Conservation (phyloP, 2,329 filamentous ascomycete genomes). For the Falciphora oryzae region DNA sequence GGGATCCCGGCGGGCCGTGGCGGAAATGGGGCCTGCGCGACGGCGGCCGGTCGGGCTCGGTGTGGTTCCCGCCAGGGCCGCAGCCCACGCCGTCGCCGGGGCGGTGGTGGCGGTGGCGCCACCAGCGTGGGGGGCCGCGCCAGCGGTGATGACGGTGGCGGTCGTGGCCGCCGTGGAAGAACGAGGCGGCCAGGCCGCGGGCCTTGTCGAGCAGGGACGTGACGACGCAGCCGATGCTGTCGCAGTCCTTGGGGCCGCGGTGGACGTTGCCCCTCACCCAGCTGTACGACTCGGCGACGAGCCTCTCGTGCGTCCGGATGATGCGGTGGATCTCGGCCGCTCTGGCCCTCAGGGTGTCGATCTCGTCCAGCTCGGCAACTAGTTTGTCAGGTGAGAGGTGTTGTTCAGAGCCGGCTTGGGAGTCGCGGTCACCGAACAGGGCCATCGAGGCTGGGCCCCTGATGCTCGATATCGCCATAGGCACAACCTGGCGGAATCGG, state of each 20-base stretch:
- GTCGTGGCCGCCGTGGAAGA: conserved; percentile 19
- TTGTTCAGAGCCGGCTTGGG: conserved; percentile 11
- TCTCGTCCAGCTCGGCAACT: conserved; percentile 37
- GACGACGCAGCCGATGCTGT: conserved; percentile 37
- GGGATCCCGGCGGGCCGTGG: conserved; percentile 10
- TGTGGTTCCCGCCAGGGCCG: conserved; percentile 18
- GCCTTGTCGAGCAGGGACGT: conserved; percentile 33
- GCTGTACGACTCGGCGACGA: conserved; percentile 30
- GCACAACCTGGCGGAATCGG: conserved; percentile 40
- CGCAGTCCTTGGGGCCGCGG: conserved; percentile 27
- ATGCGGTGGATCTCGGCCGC: conserved; percentile 34
- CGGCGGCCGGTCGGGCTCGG: conserved; percentile 17
- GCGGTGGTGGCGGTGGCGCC: conserved; percentile 3
- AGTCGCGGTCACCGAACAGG: conserved; percentile 17
- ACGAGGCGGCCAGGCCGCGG: conserved; percentile 27
- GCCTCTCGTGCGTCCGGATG: conserved; percentile 36
- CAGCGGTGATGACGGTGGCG: conserved; percentile 17
- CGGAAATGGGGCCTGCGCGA: conserved; percentile 16
- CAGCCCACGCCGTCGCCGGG: too few relatives aligned
- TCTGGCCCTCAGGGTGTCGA: conserved; percentile 37
- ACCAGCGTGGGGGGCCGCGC: conserved; percentile 7
- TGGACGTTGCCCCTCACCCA: conserved; percentile 13
- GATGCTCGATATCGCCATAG: conserved; percentile 36
- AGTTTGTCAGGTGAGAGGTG: conserved; percentile 22
- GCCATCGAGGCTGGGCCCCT: conserved; percentile 33